A percentile compares a stretch with the other conserved stretches of the same genome.
phyloP scores from a whole-genome alignment of 164 flowering plant genomes.

The Magnolia sinica region DNA sequence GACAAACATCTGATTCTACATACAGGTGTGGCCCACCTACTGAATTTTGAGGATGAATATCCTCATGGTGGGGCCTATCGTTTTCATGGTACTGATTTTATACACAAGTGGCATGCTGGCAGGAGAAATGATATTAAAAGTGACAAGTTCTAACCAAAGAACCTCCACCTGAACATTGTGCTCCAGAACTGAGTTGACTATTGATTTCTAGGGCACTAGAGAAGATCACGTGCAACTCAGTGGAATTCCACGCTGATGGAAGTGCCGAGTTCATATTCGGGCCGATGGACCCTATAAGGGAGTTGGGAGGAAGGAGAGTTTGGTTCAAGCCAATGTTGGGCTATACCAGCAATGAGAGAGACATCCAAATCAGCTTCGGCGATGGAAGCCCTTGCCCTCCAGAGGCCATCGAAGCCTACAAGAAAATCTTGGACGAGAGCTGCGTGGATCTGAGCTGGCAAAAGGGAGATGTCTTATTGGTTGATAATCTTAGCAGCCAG shows the following conservation, averaged over 20 bases:
- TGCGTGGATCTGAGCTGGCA: constrained; percentile 12
- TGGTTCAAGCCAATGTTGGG: constrained; percentile 11
- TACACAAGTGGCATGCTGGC: too few relatives aligned
- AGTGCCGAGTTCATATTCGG: constrained; percentile 10
- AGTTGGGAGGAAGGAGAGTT: constrained; percentile 6
- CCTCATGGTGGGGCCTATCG: too few relatives aligned
- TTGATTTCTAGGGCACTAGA: not conserved
- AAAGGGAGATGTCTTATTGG: constrained; percentile 12
- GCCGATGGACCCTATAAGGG: constrained; percentile 4
- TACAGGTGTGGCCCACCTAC: too few relatives aligned
- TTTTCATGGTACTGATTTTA: too few relatives aligned
- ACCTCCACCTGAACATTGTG: not conserved
- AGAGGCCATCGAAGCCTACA: not conserved
- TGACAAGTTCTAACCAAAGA: too few relatives aligned
- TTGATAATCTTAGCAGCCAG: constrained; percentile 10
- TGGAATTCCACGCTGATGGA: constrained; percentile 2
- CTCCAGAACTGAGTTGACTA: not conserved
- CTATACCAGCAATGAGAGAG: constrained; percentile 1
- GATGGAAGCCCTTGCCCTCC: constrained; percentile 1
- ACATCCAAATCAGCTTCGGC: not conserved
- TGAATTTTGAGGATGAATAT: too few relatives aligned
- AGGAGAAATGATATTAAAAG: too few relatives aligned
- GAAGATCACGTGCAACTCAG: constrained; percentile 4
- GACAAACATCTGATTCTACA: too few relatives aligned
- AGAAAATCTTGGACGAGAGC: constrained; percentile 5